Percentiles rank a stretch among this genome's conserved stretches.
phyloP scores from a whole-genome alignment of 1,139 yeast genomes.

The Pichia sp. region DNA sequence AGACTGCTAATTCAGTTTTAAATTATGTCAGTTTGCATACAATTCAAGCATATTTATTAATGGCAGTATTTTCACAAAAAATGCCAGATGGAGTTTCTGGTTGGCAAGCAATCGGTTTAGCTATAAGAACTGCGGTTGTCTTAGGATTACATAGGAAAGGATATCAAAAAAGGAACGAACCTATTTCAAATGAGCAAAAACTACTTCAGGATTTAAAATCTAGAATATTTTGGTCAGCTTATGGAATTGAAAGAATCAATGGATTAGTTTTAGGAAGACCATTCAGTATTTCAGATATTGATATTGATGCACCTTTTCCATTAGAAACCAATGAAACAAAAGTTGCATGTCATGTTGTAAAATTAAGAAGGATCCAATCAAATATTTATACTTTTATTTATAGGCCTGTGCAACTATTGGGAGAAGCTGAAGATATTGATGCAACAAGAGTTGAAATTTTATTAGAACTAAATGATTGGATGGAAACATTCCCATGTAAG shows the following conservation, averaged over 20 bases:
- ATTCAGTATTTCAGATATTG: constrained; percentile 24
- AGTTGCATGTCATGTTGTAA: constrained; percentile 32
- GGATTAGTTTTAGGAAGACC: constrained; percentile 27
- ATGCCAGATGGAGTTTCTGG: constrained; percentile 30
- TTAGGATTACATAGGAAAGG: constrained; percentile 29
- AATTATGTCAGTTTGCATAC: constrained; percentile 22
- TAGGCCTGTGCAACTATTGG: constrained; percentile 23
- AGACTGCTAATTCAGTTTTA: constrained; percentile 32
- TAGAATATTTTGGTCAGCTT: constrained; percentile 27
- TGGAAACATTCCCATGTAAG: constrained; percentile 27
- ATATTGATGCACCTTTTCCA: constrained; percentile 27
- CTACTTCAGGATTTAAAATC: constrained; percentile 16
- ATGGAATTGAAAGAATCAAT: constrained; percentile 25
- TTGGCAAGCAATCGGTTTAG: constrained; percentile 30
- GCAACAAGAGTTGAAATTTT: constrained; percentile 27
- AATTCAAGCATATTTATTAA: constrained; percentile 28
- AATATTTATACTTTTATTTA: constrained; percentile 30
- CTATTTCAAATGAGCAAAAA: constrained; percentile 2
- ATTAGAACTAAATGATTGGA: constrained; percentile 31
- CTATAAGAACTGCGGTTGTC: constrained; percentile 26
- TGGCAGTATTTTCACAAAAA: constrained; percentile 29
- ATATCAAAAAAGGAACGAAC: constrained; percentile 9
- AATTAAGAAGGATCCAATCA: constrained; percentile 32
- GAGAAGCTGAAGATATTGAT: constrained; percentile 23
- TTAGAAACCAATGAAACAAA: constrained; percentile 14